A percentile compares a stretch with the other conserved stretches of the same genome.
These are phyloP conservation scores for Pleurotus tuoliensis DNA, from an alignment of 768 basidiomycete genomes.

Conservation along the genomic window DNA sequence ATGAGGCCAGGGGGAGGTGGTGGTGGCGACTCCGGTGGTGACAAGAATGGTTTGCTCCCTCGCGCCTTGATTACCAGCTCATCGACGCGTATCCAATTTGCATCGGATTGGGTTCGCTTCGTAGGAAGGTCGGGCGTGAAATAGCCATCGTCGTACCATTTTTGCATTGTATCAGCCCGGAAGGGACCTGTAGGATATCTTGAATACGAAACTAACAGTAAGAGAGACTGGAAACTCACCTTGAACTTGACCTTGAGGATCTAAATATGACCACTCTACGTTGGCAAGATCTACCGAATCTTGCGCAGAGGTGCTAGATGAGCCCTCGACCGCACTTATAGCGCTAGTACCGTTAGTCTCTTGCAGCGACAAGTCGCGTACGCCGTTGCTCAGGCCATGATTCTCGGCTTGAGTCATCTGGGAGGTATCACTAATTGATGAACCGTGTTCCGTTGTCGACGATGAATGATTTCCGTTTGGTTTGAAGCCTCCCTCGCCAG, in stretches of 20 bases:
- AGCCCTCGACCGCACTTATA: conserved; percentile 14
- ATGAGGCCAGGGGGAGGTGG: conserved; percentile 55
- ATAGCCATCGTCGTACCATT: conserved; percentile 90
- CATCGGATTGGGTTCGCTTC: conserved; percentile 72
- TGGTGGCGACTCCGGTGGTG: conserved; percentile 35
- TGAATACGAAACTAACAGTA: conserved; percentile 6
- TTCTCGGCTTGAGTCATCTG: background rate
- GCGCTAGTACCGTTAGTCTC: conserved; percentile 7
- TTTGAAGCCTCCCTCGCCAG: too few species aligned
- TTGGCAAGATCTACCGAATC: conserved; percentile 49
- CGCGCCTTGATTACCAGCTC: conserved; percentile 50
- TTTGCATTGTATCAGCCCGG: conserved; percentile 86
- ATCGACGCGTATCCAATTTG: conserved; percentile 63
- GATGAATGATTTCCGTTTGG: background rate
- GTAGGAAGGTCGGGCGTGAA: conserved; percentile 80
- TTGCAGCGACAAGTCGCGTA: background rate
- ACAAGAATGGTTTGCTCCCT: conserved; percentile 61
- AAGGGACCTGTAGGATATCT: conserved; percentile 66
- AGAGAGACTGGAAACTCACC: conserved; percentile 40
- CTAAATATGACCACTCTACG: conserved; percentile 89
- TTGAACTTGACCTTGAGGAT: conserved; percentile 89
- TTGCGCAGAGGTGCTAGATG: conserved; percentile 34
- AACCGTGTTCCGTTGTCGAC: background rate
- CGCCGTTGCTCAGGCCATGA: background rate
- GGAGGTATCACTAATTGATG: background rate